Evolutionary conservation across 2,329 filamentous ascomycete species (phyloP).

Genomic region (Paracoccidioides lutzii): DNA sequence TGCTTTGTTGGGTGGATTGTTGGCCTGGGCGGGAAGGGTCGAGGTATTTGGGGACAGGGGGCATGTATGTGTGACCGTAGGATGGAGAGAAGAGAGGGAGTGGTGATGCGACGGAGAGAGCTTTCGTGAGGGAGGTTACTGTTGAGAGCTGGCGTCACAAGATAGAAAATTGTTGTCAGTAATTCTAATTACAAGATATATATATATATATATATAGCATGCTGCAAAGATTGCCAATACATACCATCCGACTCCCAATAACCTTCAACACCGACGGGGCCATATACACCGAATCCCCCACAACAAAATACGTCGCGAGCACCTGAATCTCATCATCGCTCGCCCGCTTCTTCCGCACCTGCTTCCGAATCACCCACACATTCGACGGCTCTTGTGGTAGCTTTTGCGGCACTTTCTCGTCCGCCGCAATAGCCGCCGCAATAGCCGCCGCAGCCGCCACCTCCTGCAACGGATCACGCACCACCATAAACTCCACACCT

Average conservation of each 20-base stretch:
- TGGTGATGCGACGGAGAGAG: conserved; percentile 41
- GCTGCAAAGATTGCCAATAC: conserved; percentile 13
- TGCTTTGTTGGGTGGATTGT: conserved; percentile 32
- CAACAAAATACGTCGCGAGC: conserved; percentile 47
- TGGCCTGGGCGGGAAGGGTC: conserved; percentile 22
- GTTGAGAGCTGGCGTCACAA: conserved; percentile 37
- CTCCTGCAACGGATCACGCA: conserved; percentile 42
- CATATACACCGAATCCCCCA: conserved; percentile 49
- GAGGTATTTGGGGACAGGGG: conserved; percentile 33
- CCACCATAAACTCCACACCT: conserved; percentile 48
- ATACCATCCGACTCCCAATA: conserved; percentile 41
- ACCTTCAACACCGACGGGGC: conserved; percentile 49
- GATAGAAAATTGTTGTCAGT: background rate
- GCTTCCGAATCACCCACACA: conserved; percentile 50
- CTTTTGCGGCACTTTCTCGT: conserved; percentile 8
- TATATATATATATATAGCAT: background rate
- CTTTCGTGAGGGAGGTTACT: conserved; percentile 42
- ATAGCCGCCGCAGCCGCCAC: conserved; percentile 23
- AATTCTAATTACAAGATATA: background rate
- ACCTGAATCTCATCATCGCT: conserved; percentile 39
- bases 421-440: conserved; percentile 10
- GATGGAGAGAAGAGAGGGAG: conserved; percentile 47
- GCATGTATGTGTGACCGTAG: conserved; percentile 47
- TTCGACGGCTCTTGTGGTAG: conserved; percentile 35
- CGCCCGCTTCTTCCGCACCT: conserved; percentile 35